phyloP scores from a whole-genome alignment of 768 basidiomycete species.

The Tricholoma terreum region DNA sequence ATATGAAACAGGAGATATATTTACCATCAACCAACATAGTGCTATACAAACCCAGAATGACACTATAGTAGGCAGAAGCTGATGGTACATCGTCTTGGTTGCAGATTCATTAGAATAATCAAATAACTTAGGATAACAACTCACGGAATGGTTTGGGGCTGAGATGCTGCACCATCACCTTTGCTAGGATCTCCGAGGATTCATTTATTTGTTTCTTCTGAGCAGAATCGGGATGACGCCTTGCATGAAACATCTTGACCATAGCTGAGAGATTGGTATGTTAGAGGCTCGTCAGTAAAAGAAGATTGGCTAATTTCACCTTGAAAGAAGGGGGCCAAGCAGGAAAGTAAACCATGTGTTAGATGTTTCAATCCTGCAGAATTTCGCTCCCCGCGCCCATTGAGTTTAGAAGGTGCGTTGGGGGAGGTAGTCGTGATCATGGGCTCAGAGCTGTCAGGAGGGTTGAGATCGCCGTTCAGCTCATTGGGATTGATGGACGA shows the following conservation, averaged over 20 bases:
- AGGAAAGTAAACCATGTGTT: conserved; percentile 70
- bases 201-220: conserved; percentile 78
- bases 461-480: conserved; percentile 26
- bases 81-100: conserved; percentile 29
- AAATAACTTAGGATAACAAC: conserved; percentile 17
- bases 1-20: conserved; percentile 5
- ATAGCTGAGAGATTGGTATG: conserved; percentile 49
- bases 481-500: conserved; percentile 28
- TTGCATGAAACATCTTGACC: conserved; percentile 81
- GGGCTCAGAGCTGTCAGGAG: background rate
- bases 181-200: conserved; percentile 67
- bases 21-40: conserved; percentile 49
- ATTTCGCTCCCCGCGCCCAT: conserved; percentile 57
- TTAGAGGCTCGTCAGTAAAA: background rate
- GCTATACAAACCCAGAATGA: conserved; percentile 44
- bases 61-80: conserved; percentile 44
- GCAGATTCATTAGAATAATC: background rate
- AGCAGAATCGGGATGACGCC: conserved; percentile 68
- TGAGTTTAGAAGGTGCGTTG: conserved; percentile 31
- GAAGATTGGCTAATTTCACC: conserved; percentile 39
- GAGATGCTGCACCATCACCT: conserved; percentile 71
- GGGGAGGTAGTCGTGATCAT: conserved; percentile 1
- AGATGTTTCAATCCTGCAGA: conserved; percentile 76
- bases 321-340: conserved; percentile 83
- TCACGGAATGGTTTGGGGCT: conserved; percentile 50